Base-by-base conservation (phyloP, 345 rosid genomes). In the Citropsis articulata region DNA sequence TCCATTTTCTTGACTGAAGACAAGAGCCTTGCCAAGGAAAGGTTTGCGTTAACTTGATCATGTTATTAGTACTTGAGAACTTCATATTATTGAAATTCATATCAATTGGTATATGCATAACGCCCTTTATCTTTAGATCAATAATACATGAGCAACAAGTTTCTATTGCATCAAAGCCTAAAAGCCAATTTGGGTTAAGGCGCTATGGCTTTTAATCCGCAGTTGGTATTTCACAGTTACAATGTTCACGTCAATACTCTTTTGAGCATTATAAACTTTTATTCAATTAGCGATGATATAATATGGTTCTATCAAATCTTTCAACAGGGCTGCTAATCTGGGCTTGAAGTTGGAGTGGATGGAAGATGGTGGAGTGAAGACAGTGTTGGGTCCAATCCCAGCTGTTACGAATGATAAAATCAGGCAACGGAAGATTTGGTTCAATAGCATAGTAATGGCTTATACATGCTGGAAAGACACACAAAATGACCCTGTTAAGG, bases 381-480 rank as follows among this genome's bases (percentile, higher is more conserved):
- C 95, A 0, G 72, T 89, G 60, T 92, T 90, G 92, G 99, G 98
- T 60, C 99, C 99, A 12, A 89, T 95, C 22, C 96, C 96, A 4
- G 99, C 91, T 7, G 77, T 93, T 72, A 93, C 90, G 22, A 78
- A 71, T 7, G 98, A 95, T 72, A 16, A 87, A 74, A 82, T 86
- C 2, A 87, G 95, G 83, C 83, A 86, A 61, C 91, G 93, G 5
- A 93, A 95, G 83, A 86, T 88, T 14, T 95, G 99, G 98, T 92
- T 93, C 83, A 93, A 93, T 42, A 91, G 97, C 84, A 91, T 93
- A 95, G 97, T 92, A 67, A 94, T 96, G 27, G 98, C 96, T 9
- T 92, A 90, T 75, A 92, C 90, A 0, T 97, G 98, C 2, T 91
- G 99, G 99, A 83, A 92, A 81, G 96, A 92, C 70, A 82, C 75